Evolutionary conservation across 208 protist genomes (phyloP), one percentile per base, ranked within the genome.

Genomic region (Novymonas esmeraldas): DNA sequence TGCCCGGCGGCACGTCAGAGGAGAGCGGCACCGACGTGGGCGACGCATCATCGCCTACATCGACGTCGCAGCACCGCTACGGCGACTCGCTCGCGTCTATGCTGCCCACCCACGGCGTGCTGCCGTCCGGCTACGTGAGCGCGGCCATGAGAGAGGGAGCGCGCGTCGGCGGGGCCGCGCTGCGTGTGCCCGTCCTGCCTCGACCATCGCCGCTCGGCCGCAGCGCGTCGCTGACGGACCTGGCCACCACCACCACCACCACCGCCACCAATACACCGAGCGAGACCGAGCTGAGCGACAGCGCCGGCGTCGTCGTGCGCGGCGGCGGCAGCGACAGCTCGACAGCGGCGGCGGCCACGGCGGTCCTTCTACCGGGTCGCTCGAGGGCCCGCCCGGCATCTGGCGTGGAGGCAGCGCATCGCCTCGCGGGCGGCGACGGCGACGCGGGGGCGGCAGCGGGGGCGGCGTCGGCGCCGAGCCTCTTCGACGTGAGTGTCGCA

Each of bases 1-100:
- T 65, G 13, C 36, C 61, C 22, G 45, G 48, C 26, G 51, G 38
- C 6, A 81, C 70, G 10, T 82, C 82, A 24, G 82, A 89, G 49
- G 82, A 83, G 11, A 85, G 82, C 70, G 69, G 69, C n/a, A 67
- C 69, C 3, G 69, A 75, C n/a, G 29, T 58, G 1, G 55, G 69
- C 9, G 69, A 60, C 10, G 55, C n/a, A 16, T 57, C 31, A 5
- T 73, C 66, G 39, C 36, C 66, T 3, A 28, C 45, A 2, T 51
- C 66, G 4, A 13, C 9, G 9, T 16, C 22, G 38, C 58, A 31
- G 3, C 20, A 44, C 0, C 13, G 13, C 20, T 20, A 50, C 18
- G 26, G 18, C 39, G n/a, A 18, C 9, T 26, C 16, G 9, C 52
- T 52, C 4, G 18, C 31, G 16, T 31, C 61, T 33, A 62, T 66